phyloP scores from a whole-genome alignment of 2,329 filamentous ascomycete species.

The Penicillium sp. region DNA sequence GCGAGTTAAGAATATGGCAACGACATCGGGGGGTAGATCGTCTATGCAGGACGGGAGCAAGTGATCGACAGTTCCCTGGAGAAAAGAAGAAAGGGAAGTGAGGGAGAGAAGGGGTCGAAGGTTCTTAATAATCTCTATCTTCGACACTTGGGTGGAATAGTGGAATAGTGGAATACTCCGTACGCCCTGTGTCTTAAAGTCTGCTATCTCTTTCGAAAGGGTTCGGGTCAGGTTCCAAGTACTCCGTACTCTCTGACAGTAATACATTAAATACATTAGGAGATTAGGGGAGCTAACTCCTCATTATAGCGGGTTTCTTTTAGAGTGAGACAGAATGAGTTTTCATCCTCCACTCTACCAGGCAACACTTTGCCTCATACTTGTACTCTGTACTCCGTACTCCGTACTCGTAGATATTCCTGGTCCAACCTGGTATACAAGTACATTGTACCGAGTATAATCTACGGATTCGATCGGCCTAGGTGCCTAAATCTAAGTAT shows the following conservation, averaged over 20 bases:
- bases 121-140: neutral
- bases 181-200: too few species aligned
- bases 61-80: conserved; percentile 20
- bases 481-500: too few species aligned
- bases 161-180: too few species aligned
- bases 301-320: conserved; percentile 1
- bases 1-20: conserved; percentile 12
- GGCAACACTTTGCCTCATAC: neutral
- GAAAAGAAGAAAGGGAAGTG: conserved; percentile 2
- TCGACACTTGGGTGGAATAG: too few species aligned
- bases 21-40: conserved; percentile 13
- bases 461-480: too few species aligned
- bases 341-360: conserved; percentile 4
- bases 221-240: too few species aligned
- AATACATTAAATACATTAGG: too few species aligned
- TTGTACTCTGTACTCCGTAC: conserved; percentile 1
- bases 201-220: too few species aligned
- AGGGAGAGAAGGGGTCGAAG: conserved; percentile 5
- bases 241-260: too few species aligned
- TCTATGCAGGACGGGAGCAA: conserved; percentile 19
- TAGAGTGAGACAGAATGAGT: neutral
- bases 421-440: neutral
- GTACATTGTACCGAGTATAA: neutral
- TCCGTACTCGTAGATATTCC: neutral
- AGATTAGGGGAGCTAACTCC: too few species aligned